A percentile compares a stretch with the other conserved stretches of the same genome.
Evolutionary conservation across 177 flowering plant species (phyloP).

Genomic region (Tripterygium wilfordii): DNA sequence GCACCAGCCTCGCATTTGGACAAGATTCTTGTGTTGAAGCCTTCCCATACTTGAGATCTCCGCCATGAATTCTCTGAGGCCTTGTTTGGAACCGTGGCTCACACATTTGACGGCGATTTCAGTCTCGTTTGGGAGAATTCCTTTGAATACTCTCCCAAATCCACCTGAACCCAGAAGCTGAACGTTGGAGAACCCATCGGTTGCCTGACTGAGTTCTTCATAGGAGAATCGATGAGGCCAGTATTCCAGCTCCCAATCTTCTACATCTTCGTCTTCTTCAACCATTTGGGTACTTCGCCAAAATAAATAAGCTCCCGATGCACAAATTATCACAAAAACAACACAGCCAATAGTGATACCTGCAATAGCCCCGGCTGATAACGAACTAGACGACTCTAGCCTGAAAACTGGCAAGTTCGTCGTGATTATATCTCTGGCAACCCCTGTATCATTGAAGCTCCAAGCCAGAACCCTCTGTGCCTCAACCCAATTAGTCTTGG

Average conservation of each 20-base stretch:
- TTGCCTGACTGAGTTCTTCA: conserved; percentile 51
- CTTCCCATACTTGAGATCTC: conserved; percentile 84
- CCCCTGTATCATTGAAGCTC: conserved; percentile 59
- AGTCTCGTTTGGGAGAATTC: conserved; percentile 26
- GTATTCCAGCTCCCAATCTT: conserved; percentile 81
- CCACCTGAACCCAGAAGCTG: conserved; percentile 70
- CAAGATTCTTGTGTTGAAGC: conserved; percentile 77
- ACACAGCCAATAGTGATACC: conserved; percentile 43
- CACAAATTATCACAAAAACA: conserved; percentile 12
- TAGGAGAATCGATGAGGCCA: conserved; percentile 80
- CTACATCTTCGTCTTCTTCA: conserved; percentile 43
- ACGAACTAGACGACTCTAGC: conserved; percentile 15
- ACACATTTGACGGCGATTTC: conserved; percentile 78
- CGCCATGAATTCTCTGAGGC: conserved; percentile 81
- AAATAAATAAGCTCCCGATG: conserved; percentile 24
- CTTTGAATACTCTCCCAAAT: conserved; percentile 74
- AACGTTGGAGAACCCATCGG: conserved; percentile 47
- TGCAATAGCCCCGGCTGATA: conserved; percentile 40
- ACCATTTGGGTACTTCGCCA: conserved; percentile 22
- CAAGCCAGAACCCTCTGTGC: conserved; percentile 70
- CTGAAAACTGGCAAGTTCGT: conserved; percentile 47
- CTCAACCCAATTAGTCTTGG: conserved; percentile 59
- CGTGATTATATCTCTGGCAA: conserved; percentile 46
- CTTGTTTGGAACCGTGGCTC: conserved; percentile 78
- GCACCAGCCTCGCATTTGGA: conserved; percentile 80